Conservation (phyloP, 2,329 filamentous ascomycete genomes). For the Colletotrichum brevisporum region DNA sequence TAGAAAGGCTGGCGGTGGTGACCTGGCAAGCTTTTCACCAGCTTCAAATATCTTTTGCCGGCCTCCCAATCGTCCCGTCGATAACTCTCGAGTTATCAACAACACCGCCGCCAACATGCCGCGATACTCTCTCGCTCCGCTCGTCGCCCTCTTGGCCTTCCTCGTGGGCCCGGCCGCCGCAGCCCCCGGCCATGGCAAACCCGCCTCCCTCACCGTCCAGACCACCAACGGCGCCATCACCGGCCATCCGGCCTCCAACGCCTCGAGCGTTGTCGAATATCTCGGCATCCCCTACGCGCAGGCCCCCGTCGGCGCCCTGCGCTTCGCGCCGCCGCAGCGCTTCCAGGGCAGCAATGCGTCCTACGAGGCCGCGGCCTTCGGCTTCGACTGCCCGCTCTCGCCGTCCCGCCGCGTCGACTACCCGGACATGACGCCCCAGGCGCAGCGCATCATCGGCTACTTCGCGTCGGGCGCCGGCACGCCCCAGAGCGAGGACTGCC, state of each 20-base stretch:
- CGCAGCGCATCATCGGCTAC: constrained; percentile 44
- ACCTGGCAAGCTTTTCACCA: too few relatives aligned
- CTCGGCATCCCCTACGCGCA: constrained; percentile 51
- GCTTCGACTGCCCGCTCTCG: constrained; percentile 47
- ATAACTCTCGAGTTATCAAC: too few relatives aligned
- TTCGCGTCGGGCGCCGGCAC: constrained; percentile 40
- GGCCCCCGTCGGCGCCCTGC: constrained; percentile 46
- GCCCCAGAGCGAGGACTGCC: constrained; percentile 53
- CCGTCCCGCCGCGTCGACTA: constrained; percentile 44
- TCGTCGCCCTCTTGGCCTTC: too few relatives aligned
- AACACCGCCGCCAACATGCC: too few relatives aligned
- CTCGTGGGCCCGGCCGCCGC: background rate
- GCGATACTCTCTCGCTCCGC: too few relatives aligned
- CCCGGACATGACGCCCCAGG: constrained; percentile 49
- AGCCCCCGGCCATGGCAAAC: background rate
- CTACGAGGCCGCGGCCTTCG: constrained; percentile 46
- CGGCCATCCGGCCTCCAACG: constrained; percentile 50
- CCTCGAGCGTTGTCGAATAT: constrained; percentile 52
- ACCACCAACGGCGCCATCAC: constrained; percentile 52
- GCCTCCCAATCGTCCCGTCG: too few relatives aligned
- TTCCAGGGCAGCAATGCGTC: constrained; percentile 41
- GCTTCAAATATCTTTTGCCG: too few relatives aligned
- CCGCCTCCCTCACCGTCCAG: constrained; percentile 40
- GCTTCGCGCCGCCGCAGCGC: constrained; percentile 46
- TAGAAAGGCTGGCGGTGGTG: too few relatives aligned